Evolutionary conservation across 192 early-diverging fungal genomes (phyloP).

Genomic region (Backusella luteola): DNA sequence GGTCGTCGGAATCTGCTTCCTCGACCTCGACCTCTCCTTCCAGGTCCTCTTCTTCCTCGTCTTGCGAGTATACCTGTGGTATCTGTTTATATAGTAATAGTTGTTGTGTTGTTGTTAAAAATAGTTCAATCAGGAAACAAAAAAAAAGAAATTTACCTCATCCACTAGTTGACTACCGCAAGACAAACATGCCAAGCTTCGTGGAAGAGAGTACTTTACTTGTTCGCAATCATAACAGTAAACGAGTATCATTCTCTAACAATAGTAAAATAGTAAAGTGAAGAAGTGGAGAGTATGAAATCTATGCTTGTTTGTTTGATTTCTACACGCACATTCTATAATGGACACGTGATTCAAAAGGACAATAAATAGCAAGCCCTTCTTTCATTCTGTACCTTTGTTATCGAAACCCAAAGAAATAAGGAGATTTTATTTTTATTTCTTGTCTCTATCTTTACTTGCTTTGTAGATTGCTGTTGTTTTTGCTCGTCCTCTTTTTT

Average conservation of each 20-base stretch:
- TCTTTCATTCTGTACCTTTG: no score
- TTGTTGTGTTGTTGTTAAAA: neutral
- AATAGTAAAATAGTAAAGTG: neutral
- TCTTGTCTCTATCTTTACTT: no score
- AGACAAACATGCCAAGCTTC: neutral
- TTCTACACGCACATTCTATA: no score
- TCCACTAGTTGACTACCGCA: neutral
- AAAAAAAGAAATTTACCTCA: neutral
- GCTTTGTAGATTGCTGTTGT: no score
- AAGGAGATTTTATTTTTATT: no score
- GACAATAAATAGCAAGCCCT: no score
- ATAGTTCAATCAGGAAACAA: neutral
- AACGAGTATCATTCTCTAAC: neutral
- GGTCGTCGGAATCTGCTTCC: neutral
- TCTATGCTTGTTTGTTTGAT: neutral
- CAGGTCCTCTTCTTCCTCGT: neutral
- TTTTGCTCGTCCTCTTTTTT: neutral
- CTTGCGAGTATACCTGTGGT: neutral
- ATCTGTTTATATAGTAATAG: neutral
- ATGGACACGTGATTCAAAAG: no score
- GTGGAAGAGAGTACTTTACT: neutral
- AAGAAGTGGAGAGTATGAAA: neutral
- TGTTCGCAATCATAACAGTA: slow-evolving; percentile 1
- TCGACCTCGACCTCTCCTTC: neutral
- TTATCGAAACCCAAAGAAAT: no score